Conservation (phyloP, 306 rosid genomes). For the Rosa chinensis region DNA sequence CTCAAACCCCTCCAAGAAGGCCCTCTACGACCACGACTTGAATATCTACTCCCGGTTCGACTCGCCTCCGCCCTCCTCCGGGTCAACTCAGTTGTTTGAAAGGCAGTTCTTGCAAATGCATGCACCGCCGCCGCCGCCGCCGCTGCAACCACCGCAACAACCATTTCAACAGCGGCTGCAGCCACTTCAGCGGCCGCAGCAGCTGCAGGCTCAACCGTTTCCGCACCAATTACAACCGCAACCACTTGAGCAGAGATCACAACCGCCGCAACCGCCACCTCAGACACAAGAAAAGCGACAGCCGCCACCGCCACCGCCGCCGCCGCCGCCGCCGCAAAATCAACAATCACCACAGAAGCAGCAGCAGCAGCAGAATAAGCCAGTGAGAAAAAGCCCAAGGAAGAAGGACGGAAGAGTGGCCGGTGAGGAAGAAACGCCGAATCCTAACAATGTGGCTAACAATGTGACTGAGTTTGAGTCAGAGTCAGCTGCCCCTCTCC, state of each 20-base stretch:
- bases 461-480: constrained; percentile 18
- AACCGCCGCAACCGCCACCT: too few species aligned
- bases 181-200: constrained; percentile 1
- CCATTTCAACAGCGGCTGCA: constrained; percentile 1
- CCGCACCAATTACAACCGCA: not conserved
- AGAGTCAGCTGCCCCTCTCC: constrained; percentile 12
- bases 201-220: too few species aligned
- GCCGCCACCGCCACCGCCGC: too few species aligned
- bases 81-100: constrained; percentile 26
- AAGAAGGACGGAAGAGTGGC: constrained; percentile 29
- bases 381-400: constrained; percentile 37
- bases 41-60: constrained; percentile 37
- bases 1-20: constrained; percentile 56
- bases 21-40: constrained; percentile 59
- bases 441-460: constrained; percentile 32
- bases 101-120: constrained; percentile 29
- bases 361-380: not conserved
- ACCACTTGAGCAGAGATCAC: not conserved
- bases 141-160: not conserved
- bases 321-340: not conserved
- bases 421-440: constrained; percentile 43
- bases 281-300: too few species aligned
- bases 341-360: not conserved
- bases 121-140: constrained; percentile 2
- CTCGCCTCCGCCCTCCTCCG: constrained; percentile 17